phyloP scores from a whole-genome alignment of 1,284 basidiomycete genomes.

The Mycena citricolor region DNA sequence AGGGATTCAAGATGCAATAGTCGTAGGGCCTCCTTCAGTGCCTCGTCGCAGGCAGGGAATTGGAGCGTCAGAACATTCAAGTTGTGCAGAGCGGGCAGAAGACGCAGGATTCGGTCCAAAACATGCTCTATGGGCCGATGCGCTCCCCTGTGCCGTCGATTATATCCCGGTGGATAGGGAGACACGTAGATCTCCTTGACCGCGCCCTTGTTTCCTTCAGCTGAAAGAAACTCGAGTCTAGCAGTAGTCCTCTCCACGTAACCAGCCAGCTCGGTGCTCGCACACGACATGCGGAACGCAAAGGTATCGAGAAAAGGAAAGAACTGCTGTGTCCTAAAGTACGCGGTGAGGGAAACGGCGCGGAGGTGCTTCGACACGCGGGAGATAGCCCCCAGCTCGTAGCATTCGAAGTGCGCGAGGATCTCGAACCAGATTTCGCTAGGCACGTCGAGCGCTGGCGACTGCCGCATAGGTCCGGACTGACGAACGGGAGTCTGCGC shows the following conservation, averaged over 20 bases:
- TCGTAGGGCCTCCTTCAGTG: not conserved
- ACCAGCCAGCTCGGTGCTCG: not conserved
- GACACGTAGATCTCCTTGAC: conserved; percentile 7
- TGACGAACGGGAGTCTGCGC: too few relatives aligned
- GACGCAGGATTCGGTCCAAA: not conserved
- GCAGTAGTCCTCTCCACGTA: conserved; percentile 4
- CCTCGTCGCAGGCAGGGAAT: conserved; percentile 4
- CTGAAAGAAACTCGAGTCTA: conserved; percentile 4
- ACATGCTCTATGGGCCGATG: conserved; percentile 8
- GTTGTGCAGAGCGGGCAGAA: conserved; percentile 8
- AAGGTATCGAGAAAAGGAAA: conserved; percentile 19
- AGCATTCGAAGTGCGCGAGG: not conserved
- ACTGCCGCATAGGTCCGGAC: too few relatives aligned
- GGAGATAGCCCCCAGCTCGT: conserved; percentile 5
- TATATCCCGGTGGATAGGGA: conserved; percentile 16
- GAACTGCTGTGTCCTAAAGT: conserved; percentile 10
- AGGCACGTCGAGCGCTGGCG: conserved; percentile 9
- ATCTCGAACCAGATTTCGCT: conserved; percentile 16
- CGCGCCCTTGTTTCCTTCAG: not conserved
- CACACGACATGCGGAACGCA: conserved; percentile 3
- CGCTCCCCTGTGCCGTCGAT: conserved; percentile 11
- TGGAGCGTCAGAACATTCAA: conserved; percentile 8
- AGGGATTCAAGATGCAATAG: conserved; percentile 3
- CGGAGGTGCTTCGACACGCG: conserved; percentile 10
- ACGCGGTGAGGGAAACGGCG: conserved; percentile 5